Base-by-base conservation (phyloP, 192 early-diverging fungal genomes). In the Funneliformis mosseae region DNA sequence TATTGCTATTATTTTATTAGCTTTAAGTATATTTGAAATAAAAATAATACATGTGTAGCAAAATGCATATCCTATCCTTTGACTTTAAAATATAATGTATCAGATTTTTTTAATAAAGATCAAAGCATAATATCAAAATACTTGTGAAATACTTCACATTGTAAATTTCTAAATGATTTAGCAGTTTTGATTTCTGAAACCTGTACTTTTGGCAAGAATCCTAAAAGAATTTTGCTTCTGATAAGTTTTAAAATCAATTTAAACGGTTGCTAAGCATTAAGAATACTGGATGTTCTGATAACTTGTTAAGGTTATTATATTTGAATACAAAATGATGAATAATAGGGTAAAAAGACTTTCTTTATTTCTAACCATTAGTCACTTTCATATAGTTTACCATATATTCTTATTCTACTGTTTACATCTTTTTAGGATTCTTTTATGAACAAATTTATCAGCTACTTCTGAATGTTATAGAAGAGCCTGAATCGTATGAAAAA, bases 211-310 rank as follows among this genome's bases (percentile, higher is more conserved):
- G 42, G 42, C 8, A 43, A 43, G 42, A 43, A 43, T 8, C 42
- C 42, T 62, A 62, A 6, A 62, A 62, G 61, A 62, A 62, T 62
- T 62, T 62, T 7, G 61, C 16, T 62, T 62, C 61, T 62, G 61
- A 9, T 62, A 23, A 5, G 11, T 62, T 62, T 62, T 25, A 11
- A 62, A 62, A 23, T 11, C 61, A 6, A 62, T 62, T 62, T 9
- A 25, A 9, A 62, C 4, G 11, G 61, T 62, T 43, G 3, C 8
- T 8, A 5, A 43, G 8, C 8, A 43, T 43, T 43, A 43, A 43
- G 8, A 43, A 43, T 62, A 62, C 11, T 9, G 9, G 11, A 62
- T 62, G 61, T 6, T 25, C 61, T 6, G 25, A 62, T 7, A 5
- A 7, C 9, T 62, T 62, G 61, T 9, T 9, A 25, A 62, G 61